Base-by-base conservation (phyloP, 768 basidiomycete genomes). In the Serendipita indica region DNA sequence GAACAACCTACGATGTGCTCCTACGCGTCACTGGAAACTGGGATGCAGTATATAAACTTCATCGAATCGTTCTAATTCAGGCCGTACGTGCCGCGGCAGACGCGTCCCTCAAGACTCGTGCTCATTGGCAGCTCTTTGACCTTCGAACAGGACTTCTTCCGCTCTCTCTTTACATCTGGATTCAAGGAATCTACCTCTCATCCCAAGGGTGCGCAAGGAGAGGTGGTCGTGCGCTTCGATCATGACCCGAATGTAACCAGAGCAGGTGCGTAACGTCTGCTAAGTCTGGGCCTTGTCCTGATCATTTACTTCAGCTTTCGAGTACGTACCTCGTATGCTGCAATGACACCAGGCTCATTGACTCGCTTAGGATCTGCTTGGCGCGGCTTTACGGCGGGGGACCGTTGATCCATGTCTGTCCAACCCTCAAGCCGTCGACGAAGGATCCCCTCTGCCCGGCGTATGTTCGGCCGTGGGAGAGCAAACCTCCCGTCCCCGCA, bases 11-110 rank as follows among this genome's bases (percentile, higher is more conserved):
- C 16, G 92, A 94, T 72, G 81, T 93, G 62, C 77, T 81, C 39
- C 72, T 96, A 45, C 74, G 78, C 49, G 77, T 93, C 18, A 70
- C 73, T 27, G 84, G 80, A 3, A 74, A 81, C 2, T 84, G 82
- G 89, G 69, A 72, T 52, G 85, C 86, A 1, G 72, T 80, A 33
- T 96, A 93, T 72, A 78, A 75, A 41, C 73, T 91, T 3, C 92
- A 96, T 69, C 78, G 82, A 25, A 83, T 93, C 57, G 81, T 96
- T 35, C 81, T 94, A 60, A 89, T 90, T 39, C 92, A 94, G 69
- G 82, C 89, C 6, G 89, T 88, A 58, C 58, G 81, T 77, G 4
- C 32, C 18, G 6, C 30, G 20, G 25, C 30, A 33, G 27, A 39
- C 34, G 33, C 37, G 25, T 37, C 28, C 3, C 18, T 41, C 28